Evolutionary conservation across 805 yeast species (phyloP).

Genomic region (Wickerhamiella bombiphila): DNA sequence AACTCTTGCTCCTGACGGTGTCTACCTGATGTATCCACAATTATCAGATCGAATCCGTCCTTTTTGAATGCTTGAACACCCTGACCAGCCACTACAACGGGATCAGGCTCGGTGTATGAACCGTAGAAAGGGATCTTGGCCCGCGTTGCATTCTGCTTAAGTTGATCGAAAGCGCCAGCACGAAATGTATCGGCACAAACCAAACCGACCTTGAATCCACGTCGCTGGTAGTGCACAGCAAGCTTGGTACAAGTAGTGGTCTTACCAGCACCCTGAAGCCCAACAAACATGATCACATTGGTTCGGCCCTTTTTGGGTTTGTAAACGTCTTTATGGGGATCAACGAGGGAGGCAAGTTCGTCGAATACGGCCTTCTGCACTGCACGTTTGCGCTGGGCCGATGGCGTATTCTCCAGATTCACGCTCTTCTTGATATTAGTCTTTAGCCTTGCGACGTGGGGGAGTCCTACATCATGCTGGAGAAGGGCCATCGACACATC

Average conservation of each 20-base stretch:
- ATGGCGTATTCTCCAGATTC: slow-evolving; percentile 36
- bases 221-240: slow-evolving; percentile 83
- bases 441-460: slow-evolving; percentile 62
- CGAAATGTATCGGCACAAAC: slow-evolving; percentile 99
- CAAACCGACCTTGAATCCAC: slow-evolving; percentile 89
- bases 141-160: slow-evolving; percentile 92
- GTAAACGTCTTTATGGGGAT: slow-evolving; percentile 42
- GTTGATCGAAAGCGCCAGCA: slow-evolving; percentile 98
- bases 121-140: slow-evolving; percentile 92
- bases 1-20: slow-evolving; percentile 88
- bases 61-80: slow-evolving; percentile 87
- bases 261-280: slow-evolving; percentile 97
- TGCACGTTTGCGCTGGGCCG: slow-evolving; percentile 57
- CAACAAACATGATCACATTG: slow-evolving; percentile 91
- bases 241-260: slow-evolving; percentile 94
- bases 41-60: slow-evolving; percentile 82
- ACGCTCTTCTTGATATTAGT: slow-evolving; percentile 51
- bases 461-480: slow-evolving; percentile 88
- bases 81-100: slow-evolving; percentile 76
- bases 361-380: slow-evolving; percentile 89
- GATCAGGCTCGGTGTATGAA: slow-evolving; percentile 89
- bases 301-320: slow-evolving; percentile 74
- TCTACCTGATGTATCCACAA: slow-evolving; percentile 96
- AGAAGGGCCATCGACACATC: slow-evolving; percentile 80
- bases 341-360: slow-evolving; percentile 76